Conservation (phyloP, 192 early-diverging fungal species). For the Spizellomyces punctatus region DNA sequence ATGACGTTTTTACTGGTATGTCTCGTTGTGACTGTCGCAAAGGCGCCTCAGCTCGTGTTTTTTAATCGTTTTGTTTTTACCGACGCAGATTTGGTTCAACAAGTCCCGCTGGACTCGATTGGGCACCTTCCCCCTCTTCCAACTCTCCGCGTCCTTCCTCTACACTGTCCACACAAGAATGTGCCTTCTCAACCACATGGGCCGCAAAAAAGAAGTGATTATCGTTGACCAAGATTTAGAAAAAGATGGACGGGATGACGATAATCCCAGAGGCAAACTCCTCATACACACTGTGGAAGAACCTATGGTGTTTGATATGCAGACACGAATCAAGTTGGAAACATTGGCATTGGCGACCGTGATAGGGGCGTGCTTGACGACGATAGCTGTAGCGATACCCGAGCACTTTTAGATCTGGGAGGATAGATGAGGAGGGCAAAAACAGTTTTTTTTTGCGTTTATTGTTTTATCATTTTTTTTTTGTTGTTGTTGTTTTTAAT, state of each 20-base stretch:
- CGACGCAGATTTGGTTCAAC: background rate
- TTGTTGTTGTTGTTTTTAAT: no score
- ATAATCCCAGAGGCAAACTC: background rate
- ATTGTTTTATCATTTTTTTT: no score
- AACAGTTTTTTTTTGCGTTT: no score
- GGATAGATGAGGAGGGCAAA: no score
- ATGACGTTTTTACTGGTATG: conserved; percentile 9
- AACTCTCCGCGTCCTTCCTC: background rate
- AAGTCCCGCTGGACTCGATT: background rate
- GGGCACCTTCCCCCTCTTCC: background rate
- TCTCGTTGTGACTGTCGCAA: background rate
- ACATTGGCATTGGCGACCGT: background rate
- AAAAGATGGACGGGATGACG: conserved; percentile 6
- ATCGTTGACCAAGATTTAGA: background rate
- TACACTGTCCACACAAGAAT: background rate
- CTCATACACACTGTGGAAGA: background rate
- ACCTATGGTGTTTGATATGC: conserved; percentile 11
- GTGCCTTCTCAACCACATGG: background rate
- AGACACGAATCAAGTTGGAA: background rate
- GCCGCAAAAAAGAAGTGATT: background rate
- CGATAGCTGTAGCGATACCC: conserved; percentile 3
- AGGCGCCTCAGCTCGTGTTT: conserved; percentile 1
- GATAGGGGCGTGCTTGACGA: background rate
- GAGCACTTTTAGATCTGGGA: background rate
- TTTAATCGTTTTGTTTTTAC: background rate